A percentile compares a stretch with the other conserved stretches of the same genome.
These are phyloP conservation scores for Apiospora pterosperma DNA, from an alignment of 2,329 filamentous ascomycete species.

Conservation along the genomic window DNA sequence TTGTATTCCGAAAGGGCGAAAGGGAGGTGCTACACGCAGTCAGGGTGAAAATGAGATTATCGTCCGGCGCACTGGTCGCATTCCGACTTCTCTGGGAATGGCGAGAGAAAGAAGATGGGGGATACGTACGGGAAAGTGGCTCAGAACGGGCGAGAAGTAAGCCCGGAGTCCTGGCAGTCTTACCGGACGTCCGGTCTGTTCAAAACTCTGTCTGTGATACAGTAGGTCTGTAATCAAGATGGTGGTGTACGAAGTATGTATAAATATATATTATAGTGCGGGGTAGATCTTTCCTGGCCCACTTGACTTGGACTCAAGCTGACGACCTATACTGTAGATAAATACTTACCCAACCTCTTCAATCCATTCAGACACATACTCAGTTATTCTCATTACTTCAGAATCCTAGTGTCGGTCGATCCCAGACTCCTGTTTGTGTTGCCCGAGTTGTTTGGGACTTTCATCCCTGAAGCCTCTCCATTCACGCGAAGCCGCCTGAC, in stretches of 20 bases:
- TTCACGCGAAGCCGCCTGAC: neutral
- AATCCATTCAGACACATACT: neutral
- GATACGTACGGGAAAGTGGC: neutral
- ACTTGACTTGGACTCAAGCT: neutral
- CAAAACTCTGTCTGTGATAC: neutral
- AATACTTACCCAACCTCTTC: neutral
- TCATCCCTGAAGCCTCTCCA: neutral
- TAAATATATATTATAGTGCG: neutral
- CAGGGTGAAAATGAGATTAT: neutral
- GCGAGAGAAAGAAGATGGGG: no score
- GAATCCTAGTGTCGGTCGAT: neutral
- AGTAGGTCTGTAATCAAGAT: neutral
- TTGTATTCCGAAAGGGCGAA: neutral
- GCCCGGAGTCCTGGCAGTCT: neutral
- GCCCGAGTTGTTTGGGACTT: neutral
- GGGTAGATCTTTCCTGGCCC: neutral
- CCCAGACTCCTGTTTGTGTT: neutral
- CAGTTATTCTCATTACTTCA: neutral
- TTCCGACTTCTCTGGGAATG: neutral
- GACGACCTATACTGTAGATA: neutral
- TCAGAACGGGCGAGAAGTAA: neutral
- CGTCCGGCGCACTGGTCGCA: neutral
- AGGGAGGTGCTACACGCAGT: neutral
- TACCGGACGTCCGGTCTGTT: neutral
- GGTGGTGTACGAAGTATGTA: neutral